Evolutionary conservation across 805 yeast species (phyloP), one percentile per base, ranked within the genome.

Genomic region (Wickerhamomyces xylosicus): DNA sequence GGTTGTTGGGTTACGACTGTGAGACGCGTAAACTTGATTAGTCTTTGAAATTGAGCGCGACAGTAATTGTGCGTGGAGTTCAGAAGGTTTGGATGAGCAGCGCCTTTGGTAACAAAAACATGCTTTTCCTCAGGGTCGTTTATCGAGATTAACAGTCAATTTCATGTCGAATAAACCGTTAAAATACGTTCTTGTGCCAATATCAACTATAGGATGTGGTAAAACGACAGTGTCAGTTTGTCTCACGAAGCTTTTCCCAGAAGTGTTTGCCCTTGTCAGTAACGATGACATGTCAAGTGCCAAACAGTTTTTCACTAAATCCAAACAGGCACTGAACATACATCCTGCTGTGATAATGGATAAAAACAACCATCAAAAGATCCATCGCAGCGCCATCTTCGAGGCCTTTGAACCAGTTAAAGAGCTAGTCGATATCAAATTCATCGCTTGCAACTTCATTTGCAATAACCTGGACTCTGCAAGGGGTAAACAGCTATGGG

Each of bases 121-220:
- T 22, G 28, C 13, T 22, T 9, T 9, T 22, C 13, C 28, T 13
- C 9, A 9, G 11, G 9, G 28, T 22, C 28, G 11, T 22, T 22
- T 9, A 13, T 22, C 11, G 28, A 9, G 28, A 22, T 22, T 22
- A 9, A 9, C 13, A 13, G 13, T 22, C 28, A 9, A 15, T 15
- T 8, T 5, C 6, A 31, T 31, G 33, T 5, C 33, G 15, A 11
- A 18, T 5, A 31, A 31, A 17, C 19, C 17, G 5, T n/a, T 17
- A 5, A 78, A 78, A 48, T 79, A 74, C 52, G 71, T 85, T 0
- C 52, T 90, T 3, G 72, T 86, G 1, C 89, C 97, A 1, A 74
- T 89, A 3, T 86, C 96, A 0, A 85, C 95, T 0, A 72, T 90
- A 37, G 97, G 97, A 0, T 85, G 96, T 58, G 98, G 98, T 4